Evolutionary conservation across 345 rosid species (phyloP), one percentile per base, ranked within the genome.

Genomic region (Kernera saxatilis): DNA sequence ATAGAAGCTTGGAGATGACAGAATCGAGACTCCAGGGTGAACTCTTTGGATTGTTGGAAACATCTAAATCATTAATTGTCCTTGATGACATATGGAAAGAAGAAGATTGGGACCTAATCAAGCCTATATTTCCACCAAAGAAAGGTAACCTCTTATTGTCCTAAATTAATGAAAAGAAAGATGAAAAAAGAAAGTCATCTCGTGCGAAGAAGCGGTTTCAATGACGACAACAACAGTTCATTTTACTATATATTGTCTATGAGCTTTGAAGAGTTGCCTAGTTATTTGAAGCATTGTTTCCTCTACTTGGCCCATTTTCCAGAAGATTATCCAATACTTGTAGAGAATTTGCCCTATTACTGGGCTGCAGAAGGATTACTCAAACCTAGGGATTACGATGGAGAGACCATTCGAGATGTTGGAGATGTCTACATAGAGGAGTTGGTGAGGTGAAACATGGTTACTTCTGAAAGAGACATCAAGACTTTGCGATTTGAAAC

Each of bases 301-400:
- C 66, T 65, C 26, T 64, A 65, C 6, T 9, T 46, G 0, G 23
- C 50, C 4, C 58, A 55, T 13, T 73, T 54, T n/a, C 77, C 66
- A 2, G 54, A 64, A 44, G 32, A 81, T 59, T 60, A 3, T 17
- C 37, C 54, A 0, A 86, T 84, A 73, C 15, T 64, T 0, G 41
- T 48, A 0, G 70, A 15, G 3, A 74, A 69, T 5, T 27, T 82
- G 25, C 35, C 64, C 15, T 51, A 39, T 26, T 63, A 69, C 35
- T 84, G 81, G 88, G 58, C 73, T 5, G 83, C 80, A 3, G 81
- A 82, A 57, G 90, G 85, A 22, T 37, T 86, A 27, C 8, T 5
- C n/a, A 35, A 9, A n/a, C 40, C 68, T 13, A 9, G 1, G 3
- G 0, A 23, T 4, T 8, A n/a, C 22, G 59, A 74, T 23, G 76